phyloP scores from a whole-genome alignment of 1,139 yeast genomes.

The Pichia sp. region DNA sequence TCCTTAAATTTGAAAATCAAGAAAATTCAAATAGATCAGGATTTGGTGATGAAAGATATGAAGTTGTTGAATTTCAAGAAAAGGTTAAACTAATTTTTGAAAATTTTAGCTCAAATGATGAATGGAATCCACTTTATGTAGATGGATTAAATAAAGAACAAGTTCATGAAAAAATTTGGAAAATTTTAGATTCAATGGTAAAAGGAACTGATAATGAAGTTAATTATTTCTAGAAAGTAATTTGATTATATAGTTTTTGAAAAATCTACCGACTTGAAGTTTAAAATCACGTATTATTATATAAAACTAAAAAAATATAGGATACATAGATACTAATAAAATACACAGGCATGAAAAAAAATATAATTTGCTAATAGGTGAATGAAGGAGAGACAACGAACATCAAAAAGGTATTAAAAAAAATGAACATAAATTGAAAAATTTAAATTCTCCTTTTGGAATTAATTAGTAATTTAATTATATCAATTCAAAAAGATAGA shows the following conservation, averaged over 20 bases:
- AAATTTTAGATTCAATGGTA: constrained; percentile 12
- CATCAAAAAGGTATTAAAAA: background rate
- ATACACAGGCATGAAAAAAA: constrained; percentile 10
- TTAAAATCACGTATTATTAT: background rate
- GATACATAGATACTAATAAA: constrained; percentile 11
- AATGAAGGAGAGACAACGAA: constrained; percentile 1
- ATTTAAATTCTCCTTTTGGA: background rate
- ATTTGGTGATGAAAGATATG: constrained; percentile 92
- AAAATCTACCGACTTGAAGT: background rate
- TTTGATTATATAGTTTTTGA: background rate
- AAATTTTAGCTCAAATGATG: constrained; percentile 34
- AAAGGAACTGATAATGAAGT: constrained; percentile 13
- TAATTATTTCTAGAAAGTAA: constrained; percentile 8
- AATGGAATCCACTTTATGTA: constrained; percentile 50
- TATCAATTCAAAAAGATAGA: background rate
- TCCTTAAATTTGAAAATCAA: constrained; percentile 49
- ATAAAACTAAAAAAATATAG: constrained; percentile 3
- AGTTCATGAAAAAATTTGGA: constrained; percentile 37
- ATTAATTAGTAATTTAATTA: background rate
- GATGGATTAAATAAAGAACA: constrained; percentile 50
- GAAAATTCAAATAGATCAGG: constrained; percentile 54
- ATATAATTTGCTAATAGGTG: background rate
- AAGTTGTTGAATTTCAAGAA: constrained; percentile 62
- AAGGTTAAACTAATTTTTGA: constrained; percentile 59
- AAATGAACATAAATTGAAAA: background rate